Percentiles rank a stretch among this genome's conserved stretches.
Evolutionary conservation across 208 protist species (phyloP).

Genomic region (Zelonia costaricensis): DNA sequence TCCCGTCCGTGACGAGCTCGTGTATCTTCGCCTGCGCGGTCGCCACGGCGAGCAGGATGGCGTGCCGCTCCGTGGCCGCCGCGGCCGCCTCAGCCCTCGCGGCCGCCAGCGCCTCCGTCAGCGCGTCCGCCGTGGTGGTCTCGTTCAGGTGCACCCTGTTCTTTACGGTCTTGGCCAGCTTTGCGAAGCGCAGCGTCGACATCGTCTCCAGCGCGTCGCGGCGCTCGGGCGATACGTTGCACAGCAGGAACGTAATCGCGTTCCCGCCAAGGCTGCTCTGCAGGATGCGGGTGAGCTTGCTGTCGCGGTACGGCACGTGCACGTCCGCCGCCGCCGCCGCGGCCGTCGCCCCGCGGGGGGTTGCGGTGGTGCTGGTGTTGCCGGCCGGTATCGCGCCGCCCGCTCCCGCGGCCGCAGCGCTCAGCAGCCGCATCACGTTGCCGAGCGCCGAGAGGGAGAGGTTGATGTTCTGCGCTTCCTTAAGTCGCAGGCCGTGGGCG

Average conservation of each 20-base stretch:
- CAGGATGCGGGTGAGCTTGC: conserved; percentile 91
- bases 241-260: conserved; percentile 75
- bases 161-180: conserved; percentile 33
- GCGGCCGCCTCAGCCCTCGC: conserved; percentile 1
- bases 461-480: conserved; percentile 93
- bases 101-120: neutral
- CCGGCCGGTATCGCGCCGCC: neutral
- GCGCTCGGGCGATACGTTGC: conserved; percentile 69
- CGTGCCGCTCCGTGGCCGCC: neutral
- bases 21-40: conserved; percentile 15
- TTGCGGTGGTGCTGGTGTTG: conserved; percentile 4
- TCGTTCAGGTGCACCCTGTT: conserved; percentile 31
- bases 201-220: conserved; percentile 66
- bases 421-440: conserved; percentile 86
- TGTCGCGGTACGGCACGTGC: conserved; percentile 90
- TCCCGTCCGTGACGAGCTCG: conserved; percentile 8
- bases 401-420: neutral
- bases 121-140: neutral
- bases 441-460: conserved; percentile 87
- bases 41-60: neutral
- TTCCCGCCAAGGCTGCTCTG: conserved; percentile 84
- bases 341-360: neutral
- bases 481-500: conserved; percentile 62
- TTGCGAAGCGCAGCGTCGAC: conserved; percentile 84
- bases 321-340: neutral